phyloP scores from a whole-genome alignment of 805 yeast genomes.

The Yamadazyma ubonensis region DNA sequence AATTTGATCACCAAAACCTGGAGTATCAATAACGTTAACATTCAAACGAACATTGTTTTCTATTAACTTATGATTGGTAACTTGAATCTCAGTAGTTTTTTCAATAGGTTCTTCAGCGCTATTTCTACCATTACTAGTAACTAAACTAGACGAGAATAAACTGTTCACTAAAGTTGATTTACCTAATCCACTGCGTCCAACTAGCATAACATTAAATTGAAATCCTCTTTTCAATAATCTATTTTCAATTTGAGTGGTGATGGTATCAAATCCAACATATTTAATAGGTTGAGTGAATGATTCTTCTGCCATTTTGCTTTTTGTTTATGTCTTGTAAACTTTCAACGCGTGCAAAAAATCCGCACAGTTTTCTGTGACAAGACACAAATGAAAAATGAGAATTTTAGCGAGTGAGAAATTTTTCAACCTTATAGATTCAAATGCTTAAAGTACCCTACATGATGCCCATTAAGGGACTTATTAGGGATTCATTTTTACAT shows the following conservation, averaged over 20 bases:
- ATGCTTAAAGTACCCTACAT: neutral
- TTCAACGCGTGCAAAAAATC: slow-evolving; percentile 11
- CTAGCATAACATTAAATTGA: slow-evolving; percentile 91
- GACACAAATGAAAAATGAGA: neutral
- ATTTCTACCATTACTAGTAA: slow-evolving; percentile 71
- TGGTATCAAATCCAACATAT: slow-evolving; percentile 96
- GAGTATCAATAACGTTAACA: slow-evolving; percentile 90
- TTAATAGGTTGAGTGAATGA: slow-evolving; percentile 53
- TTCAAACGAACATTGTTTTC: slow-evolving; percentile 88
- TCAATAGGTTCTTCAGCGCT: slow-evolving; percentile 68
- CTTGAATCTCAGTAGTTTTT: slow-evolving; percentile 82
- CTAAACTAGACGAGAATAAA: slow-evolving; percentile 78
- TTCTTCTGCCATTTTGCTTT: slow-evolving; percentile 9
- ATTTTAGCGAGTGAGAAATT: neutral
- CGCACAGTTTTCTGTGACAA: neutral
- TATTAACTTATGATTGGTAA: slow-evolving; percentile 62
- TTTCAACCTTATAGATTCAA: neutral
- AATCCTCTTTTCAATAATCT: slow-evolving; percentile 90
- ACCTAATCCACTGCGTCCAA: slow-evolving; percentile 89
- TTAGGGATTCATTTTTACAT: neutral
- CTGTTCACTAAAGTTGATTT: slow-evolving; percentile 91
- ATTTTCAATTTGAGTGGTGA: slow-evolving; percentile 92
- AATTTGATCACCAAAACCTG: slow-evolving; percentile 97
- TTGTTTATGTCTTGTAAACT: slow-evolving; percentile 4
- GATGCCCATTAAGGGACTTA: neutral